Conservation (phyloP, 495 filamentous ascomycete genomes). For the Hyaloscypha bicolor region DNA sequence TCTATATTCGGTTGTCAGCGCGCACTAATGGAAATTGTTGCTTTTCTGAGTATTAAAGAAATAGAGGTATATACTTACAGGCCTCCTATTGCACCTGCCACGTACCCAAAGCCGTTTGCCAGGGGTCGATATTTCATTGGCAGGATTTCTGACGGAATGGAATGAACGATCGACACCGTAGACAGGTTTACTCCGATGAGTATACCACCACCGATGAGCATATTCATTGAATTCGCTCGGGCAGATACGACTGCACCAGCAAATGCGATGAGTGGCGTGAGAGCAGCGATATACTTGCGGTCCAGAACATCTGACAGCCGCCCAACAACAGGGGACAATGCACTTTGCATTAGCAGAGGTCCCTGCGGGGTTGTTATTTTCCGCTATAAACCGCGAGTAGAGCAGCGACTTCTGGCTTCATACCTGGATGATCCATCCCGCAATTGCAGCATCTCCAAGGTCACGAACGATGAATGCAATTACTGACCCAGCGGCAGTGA, state of each 20-base stretch:
- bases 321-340: slow-evolving; percentile 55
- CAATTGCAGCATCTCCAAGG: slow-evolving; percentile 49
- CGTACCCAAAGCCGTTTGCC: slow-evolving; percentile 50
- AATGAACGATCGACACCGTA: slow-evolving; percentile 53
- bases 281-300: slow-evolving; percentile 47
- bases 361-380: slow-evolving; percentile 34
- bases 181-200: slow-evolving; percentile 52
- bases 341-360: slow-evolving; percentile 55
- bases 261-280: slow-evolving; percentile 5
- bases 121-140: slow-evolving; percentile 56
- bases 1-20: no score
- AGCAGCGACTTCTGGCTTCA: no score
- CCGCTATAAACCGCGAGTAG: no score
- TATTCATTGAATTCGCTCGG: slow-evolving; percentile 52
- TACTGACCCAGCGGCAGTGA: slow-evolving; percentile 54
- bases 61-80: no score
- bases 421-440: slow-evolving; percentile 58
- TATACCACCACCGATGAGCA: slow-evolving; percentile 57
- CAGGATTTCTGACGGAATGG: slow-evolving; percentile 56
- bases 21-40: no score
- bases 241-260: slow-evolving; percentile 45
- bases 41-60: no score
- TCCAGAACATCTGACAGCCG: slow-evolving; percentile 58
- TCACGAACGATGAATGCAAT: slow-evolving; percentile 58
- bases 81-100: slow-evolving; percentile 51